Conservation (phyloP, 805 yeast species). For the Spathaspora hagerdaliae region DNA sequence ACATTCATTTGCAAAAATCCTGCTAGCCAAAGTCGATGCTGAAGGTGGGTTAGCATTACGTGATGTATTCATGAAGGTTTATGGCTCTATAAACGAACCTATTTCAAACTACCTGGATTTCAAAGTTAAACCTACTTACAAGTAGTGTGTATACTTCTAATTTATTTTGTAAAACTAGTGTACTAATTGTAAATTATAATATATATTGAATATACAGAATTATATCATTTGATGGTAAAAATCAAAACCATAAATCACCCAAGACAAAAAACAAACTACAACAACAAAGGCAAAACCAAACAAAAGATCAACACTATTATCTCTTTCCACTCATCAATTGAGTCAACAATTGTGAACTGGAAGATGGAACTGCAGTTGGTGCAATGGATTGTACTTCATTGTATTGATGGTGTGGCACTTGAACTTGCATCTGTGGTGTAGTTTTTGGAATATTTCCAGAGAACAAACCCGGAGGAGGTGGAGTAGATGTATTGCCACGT, state of each 20-base stretch:
- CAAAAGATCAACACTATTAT: constrained; percentile 12
- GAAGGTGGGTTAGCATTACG: constrained; percentile 12
- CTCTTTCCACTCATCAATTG: constrained; percentile 82
- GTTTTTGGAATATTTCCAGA: constrained; percentile 11
- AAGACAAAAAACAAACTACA: neutral
- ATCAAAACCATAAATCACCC: neutral
- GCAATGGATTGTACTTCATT: constrained; percentile 8
- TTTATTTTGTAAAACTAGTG: too few species aligned
- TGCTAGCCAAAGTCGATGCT: constrained; percentile 10
- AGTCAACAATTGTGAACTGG: constrained; percentile 75
- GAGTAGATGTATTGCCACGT: constrained; percentile 44
- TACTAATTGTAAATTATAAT: too few species aligned
- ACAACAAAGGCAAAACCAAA: neutral
- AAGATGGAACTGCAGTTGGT: constrained; percentile 25
- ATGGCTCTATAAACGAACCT: constrained; percentile 14
- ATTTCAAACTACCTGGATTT: constrained; percentile 7
- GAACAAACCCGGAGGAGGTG: constrained; percentile 75
- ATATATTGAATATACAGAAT: too few species aligned
- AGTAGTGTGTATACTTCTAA: too few species aligned
- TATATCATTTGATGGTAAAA: neutral
- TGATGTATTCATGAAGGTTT: constrained; percentile 11
- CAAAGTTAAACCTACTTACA: neutral
- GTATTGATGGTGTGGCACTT: constrained; percentile 9
- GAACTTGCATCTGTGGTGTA: constrained; percentile 1
- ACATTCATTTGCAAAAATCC: constrained; percentile 2